Evolutionary conservation across 2,329 filamentous ascomycete genomes (phyloP).

Genomic region (Claviceps sp.): DNA sequence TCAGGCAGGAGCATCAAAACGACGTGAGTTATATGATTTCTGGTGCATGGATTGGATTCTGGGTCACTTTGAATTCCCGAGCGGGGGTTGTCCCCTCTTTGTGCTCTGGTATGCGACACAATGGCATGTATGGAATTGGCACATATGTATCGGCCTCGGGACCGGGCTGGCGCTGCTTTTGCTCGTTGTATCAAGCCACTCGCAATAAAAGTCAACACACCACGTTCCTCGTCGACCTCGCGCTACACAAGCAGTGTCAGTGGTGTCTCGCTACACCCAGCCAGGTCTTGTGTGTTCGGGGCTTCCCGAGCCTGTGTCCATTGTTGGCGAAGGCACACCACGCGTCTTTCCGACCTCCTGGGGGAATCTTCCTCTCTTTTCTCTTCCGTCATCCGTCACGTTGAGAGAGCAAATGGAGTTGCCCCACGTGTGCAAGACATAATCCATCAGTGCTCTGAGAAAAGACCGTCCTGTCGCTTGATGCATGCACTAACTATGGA

Average conservation of each 20-base stretch:
- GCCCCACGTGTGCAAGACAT: neutral
- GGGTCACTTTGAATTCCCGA: neutral
- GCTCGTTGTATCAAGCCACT: neutral
- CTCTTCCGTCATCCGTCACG: neutral
- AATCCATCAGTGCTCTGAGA: neutral
- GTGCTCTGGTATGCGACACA: constrained; percentile 4
- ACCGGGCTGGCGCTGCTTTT: neutral
- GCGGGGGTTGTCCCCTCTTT: neutral
- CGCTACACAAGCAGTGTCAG: too few species aligned
- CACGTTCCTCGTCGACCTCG: too few species aligned
- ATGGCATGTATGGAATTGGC: constrained; percentile 3
- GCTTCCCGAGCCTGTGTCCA: neutral
- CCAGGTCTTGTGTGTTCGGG: neutral
- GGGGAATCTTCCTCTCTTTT: neutral
- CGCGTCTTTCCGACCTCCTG: neutral
- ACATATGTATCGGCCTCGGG: neutral
- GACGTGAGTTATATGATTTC: constrained; percentile 1
- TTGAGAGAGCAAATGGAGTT: neutral
- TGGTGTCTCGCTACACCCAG: too few species aligned
- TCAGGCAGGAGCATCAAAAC: neutral
- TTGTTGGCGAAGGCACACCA: neutral
- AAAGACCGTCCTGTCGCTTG: neutral
- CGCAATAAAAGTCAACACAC: too few species aligned
- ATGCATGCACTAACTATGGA: constrained; percentile 1
- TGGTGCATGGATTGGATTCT: neutral